Evolutionary conservation across 129 eudicot genomes (phyloP), one percentile per base, ranked within the genome.

Genomic region (Cynara cardunculus): DNA sequence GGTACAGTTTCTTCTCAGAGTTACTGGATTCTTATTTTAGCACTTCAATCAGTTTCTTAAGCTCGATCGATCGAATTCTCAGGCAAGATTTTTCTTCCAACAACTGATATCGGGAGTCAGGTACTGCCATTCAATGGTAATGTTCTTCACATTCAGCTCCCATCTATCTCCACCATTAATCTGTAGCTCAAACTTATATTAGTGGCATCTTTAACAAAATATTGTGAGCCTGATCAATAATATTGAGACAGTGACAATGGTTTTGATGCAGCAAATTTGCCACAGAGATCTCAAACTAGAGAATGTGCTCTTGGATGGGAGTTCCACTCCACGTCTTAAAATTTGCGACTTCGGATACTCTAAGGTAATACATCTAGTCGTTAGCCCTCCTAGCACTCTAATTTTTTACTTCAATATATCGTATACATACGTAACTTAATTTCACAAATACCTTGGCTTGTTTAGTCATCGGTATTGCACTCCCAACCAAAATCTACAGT

Each of bases 261-360:
- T n/a, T 66, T 75, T 81, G 6, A 49, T 89, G 85, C 90, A 91
- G 97, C 87, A 89, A 89, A 88, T 91, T 82, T 91, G 97, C 78
- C 97, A 91, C 53, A 86, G 97, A 67, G 97, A 91, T 75, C 91
- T 91, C 18, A 91, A 91, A 89, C 94, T 91, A 34, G 97, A 91
- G 83, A 91, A 91, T 86, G 89, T 90, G 72, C 88, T 92, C 32
- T 81, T 92, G 78, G 97, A 92, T 53, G 97, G 97, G 35, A 92
- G 87, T 86, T 18, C 92, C 7, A 73, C 84, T 1, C 91, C 91
- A 12, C 92, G 87, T 14, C 94, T 92, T 76, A 92, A 92, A 82
- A 92, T 92, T 2, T 90, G 97, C 37, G 97, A 92, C 75, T 92
- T 92, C 71, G 97, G 97, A 78, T 92, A 92, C 77, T 92, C 97